Evolutionary conservation across 495 filamentous ascomycete genomes (phyloP).

Genomic region (Podospora pseudocomata): DNA sequence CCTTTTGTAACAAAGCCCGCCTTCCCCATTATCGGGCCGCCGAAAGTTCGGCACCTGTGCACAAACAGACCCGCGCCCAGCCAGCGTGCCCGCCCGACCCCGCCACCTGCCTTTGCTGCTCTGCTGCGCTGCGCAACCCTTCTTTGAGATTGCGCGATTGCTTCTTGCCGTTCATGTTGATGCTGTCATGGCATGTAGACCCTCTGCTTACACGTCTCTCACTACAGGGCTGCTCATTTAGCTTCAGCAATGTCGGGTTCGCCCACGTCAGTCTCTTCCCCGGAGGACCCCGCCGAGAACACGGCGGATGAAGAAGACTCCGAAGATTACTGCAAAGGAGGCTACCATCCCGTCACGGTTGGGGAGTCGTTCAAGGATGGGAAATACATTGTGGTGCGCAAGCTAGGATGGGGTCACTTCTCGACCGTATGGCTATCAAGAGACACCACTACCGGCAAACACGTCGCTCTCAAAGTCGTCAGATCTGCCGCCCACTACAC

Average conservation of each 20-base stretch:
- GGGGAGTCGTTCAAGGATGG: slow-evolving; percentile 98
- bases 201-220: slow-evolving; percentile 25
- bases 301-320: slow-evolving; percentile 98
- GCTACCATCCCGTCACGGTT: slow-evolving; percentile 90
- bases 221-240: slow-evolving; percentile 32
- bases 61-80: slow-evolving; percentile 10
- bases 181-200: slow-evolving; percentile 13
- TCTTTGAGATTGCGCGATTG: slow-evolving; percentile 7
- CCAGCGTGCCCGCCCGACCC: slow-evolving; percentile 23
- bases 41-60: slow-evolving; percentile 36
- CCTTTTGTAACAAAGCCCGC: slow-evolving; percentile 17
- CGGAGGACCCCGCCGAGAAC: slow-evolving; percentile 80
- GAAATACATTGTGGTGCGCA: slow-evolving; percentile 92
- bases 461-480: slow-evolving; percentile 97
- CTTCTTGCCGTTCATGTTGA: background rate
- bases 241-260: slow-evolving; percentile 58
- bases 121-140: slow-evolving; percentile 11
- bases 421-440: slow-evolving; percentile 96
- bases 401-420: slow-evolving; percentile 98
- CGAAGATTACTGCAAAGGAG: slow-evolving; percentile 98
- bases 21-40: slow-evolving; percentile 13
- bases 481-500: slow-evolving; percentile 97
- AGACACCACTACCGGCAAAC: slow-evolving; percentile 86
- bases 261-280: slow-evolving; percentile 72
- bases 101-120: slow-evolving; percentile 22